Conservation (phyloP, 2,329 filamentous ascomycete genomes). For the Colletotrichum tropicicola region DNA sequence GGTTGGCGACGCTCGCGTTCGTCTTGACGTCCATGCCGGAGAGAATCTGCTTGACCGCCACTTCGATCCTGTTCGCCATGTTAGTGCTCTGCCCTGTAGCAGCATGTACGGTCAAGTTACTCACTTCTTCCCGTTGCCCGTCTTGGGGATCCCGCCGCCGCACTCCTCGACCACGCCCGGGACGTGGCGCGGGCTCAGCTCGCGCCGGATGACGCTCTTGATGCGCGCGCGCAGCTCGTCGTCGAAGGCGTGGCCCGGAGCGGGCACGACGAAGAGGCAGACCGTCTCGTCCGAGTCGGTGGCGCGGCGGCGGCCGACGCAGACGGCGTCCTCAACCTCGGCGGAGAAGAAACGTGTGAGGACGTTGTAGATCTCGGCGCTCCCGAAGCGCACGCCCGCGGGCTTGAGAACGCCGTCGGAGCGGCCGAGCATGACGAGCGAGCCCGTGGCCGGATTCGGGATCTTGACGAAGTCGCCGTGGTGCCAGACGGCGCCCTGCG, state of each 20-base stretch:
- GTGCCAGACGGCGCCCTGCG: constrained; percentile 74
- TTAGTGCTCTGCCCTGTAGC: not conserved
- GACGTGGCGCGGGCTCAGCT: constrained; percentile 90
- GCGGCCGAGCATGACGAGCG: constrained; percentile 89
- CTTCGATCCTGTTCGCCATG: constrained; percentile 75
- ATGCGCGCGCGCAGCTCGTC: constrained; percentile 70
- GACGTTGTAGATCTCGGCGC: constrained; percentile 96
- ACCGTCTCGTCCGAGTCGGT: constrained; percentile 86
- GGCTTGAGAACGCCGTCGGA: constrained; percentile 96
- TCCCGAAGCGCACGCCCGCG: constrained; percentile 89
- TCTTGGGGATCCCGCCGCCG: constrained; percentile 84
- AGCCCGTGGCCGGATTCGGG: constrained; percentile 73
- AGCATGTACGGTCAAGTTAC: constrained; percentile 40
- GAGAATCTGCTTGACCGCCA: constrained; percentile 94
- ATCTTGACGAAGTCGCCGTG: constrained; percentile 90
- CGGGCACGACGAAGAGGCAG: constrained; percentile 86
- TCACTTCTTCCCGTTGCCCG: constrained; percentile 94
- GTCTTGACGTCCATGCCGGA: constrained; percentile 88
- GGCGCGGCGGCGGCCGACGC: constrained; percentile 79
- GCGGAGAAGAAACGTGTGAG: constrained; percentile 82
- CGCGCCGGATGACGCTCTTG: constrained; percentile 73
- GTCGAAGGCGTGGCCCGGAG: constrained; percentile 62
- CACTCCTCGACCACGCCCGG: constrained; percentile 85
- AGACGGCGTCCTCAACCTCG: constrained; percentile 86
- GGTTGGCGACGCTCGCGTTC: constrained; percentile 92